These are phyloP conservation scores for Trypanosoma theileri DNA, from an alignment of 208 protist genomes.

Conservation along the genomic window DNA sequence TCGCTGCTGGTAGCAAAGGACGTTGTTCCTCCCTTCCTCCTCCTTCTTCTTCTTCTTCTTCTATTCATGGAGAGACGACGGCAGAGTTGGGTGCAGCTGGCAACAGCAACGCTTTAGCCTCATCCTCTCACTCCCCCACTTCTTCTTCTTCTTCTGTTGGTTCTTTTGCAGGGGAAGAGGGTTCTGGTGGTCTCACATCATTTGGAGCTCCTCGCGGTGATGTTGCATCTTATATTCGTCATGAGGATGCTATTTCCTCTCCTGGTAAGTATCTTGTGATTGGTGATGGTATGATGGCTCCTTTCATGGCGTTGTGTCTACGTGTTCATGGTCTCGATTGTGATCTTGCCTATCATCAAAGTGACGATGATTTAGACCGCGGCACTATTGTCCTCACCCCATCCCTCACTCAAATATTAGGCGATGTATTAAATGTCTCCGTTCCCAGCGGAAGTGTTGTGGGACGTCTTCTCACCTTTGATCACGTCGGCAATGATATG, in stretches of 20 bases:
- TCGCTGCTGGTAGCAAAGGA: constrained; percentile 70
- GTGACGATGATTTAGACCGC: constrained; percentile 72
- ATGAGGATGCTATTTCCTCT: constrained; percentile 45
- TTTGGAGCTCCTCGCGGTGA: constrained; percentile 59
- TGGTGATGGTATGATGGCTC: constrained; percentile 89
- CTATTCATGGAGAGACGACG: no score
- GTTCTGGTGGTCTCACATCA: constrained; percentile 45
- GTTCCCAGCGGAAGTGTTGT: constrained; percentile 90
- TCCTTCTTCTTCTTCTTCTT: constrained; percentile 10
- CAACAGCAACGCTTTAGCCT: neutral
- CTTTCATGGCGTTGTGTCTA: constrained; percentile 92
- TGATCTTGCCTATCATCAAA: constrained; percentile 77
- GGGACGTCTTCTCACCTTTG: constrained; percentile 85
- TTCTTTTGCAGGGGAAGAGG: neutral
- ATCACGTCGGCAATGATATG: constrained; percentile 92
- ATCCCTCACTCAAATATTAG: constrained; percentile 90
- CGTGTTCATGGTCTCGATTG: constrained; percentile 87
- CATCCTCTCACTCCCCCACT: constrained; percentile 11
- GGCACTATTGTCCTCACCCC: constrained; percentile 89
- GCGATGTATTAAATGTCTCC: constrained; percentile 88
- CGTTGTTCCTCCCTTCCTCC: constrained; percentile 14
- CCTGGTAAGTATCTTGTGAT: constrained; percentile 86
- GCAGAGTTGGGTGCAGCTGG: no score
- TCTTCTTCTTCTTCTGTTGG: constrained; percentile 1
- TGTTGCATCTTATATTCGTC: constrained; percentile 53